Evolutionary conservation across 768 basidiomycete species (phyloP).

Genomic region (Termitomyces sp.): DNA sequence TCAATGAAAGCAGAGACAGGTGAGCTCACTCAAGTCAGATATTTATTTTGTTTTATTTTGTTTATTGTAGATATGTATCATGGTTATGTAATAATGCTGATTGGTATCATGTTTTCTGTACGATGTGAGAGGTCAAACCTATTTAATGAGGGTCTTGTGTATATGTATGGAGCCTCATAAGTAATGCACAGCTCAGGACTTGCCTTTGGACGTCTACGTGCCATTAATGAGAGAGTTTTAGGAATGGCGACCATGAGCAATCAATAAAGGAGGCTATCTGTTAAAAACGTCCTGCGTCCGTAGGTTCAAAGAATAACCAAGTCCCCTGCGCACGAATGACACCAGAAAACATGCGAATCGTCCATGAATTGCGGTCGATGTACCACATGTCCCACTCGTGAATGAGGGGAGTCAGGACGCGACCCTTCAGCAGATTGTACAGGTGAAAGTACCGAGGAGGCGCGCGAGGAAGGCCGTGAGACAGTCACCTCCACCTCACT

Average conservation of each 20-base stretch:
- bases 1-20: background rate
- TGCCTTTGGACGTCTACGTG: background rate
- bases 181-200: background rate
- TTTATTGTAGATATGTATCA: too few species aligned
- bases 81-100: background rate
- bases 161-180: background rate
- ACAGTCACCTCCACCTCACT: constrained; percentile 54
- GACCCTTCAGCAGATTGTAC: constrained; percentile 35
- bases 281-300: background rate
- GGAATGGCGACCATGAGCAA: background rate
- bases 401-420: constrained; percentile 15
- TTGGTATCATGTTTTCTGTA: background rate
- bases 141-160: background rate
- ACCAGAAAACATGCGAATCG: constrained; percentile 89
- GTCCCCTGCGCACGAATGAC: constrained; percentile 76
- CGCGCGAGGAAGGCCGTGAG: constrained; percentile 38
- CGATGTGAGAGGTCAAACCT: background rate
- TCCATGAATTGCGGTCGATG: constrained; percentile 75
- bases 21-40: background rate
- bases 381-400: constrained; percentile 14
- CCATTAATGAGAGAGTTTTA: background rate
- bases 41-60: too few species aligned
- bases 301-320: constrained; percentile 60
- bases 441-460: constrained; percentile 37
- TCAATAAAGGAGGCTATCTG: background rate